phyloP scores from a whole-genome alignment of 73 alveolate genomes.

The Paramecium bursaria region DNA sequence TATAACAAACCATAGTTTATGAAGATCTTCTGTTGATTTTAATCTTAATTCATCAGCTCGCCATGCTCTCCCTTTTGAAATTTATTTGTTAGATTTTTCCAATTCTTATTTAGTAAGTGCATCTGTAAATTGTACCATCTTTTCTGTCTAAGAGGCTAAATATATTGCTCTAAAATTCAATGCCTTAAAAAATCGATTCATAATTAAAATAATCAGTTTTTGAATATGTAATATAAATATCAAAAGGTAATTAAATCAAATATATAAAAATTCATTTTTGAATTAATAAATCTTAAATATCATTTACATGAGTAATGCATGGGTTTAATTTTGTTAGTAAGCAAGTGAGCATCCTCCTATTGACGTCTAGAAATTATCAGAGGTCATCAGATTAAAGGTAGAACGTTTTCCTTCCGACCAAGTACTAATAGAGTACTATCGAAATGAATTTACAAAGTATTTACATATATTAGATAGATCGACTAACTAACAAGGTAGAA shows the following conservation, averaged over 20 bases:
- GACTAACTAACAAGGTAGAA: neutral
- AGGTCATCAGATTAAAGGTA: neutral
- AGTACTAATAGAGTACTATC: constrained; percentile 4
- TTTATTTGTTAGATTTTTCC: constrained; percentile 27
- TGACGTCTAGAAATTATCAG: too few species aligned
- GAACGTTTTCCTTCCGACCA: constrained; percentile 26
- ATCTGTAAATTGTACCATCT: constrained; percentile 40
- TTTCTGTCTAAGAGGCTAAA: too few species aligned
- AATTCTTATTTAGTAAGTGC: constrained; percentile 55
- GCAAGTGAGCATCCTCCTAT: too few species aligned
- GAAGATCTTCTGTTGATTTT: constrained; percentile 81
- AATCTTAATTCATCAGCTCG: constrained; percentile 80
- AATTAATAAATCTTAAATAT: too few species aligned
- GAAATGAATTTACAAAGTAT: constrained; percentile 37
- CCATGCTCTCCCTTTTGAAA: constrained; percentile 82
- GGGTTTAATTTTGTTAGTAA: too few species aligned
- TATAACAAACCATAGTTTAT: constrained; percentile 76
- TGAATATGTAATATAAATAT: too few species aligned
- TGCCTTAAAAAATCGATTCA: too few species aligned
- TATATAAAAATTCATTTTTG: too few species aligned
- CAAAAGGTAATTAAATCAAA: too few species aligned
- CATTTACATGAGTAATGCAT: too few species aligned
- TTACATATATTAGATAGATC: neutral
- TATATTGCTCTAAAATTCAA: too few species aligned
- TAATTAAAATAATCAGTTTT: too few species aligned